Evolutionary conservation across 1,139 yeast genomes (phyloP), one percentile per base, ranked within the genome.

Genomic region (Eremothecium gossypii): DNA sequence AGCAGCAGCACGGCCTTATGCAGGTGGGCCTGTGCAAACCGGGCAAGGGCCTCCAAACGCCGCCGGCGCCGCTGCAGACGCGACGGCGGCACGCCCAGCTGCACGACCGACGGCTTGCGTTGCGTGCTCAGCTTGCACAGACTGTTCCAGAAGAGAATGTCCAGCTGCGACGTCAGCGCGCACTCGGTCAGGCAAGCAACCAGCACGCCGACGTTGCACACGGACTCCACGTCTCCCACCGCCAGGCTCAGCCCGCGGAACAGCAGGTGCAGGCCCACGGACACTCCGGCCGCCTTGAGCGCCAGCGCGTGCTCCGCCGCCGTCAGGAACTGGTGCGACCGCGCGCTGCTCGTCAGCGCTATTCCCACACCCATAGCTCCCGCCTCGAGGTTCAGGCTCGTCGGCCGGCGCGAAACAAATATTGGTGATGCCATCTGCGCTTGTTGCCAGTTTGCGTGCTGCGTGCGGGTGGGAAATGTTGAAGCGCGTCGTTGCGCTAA

Each of bases 341-440:
- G 10, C 11, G 27, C 8, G 6, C 37, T 10, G 4, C 29, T 29
- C n/a, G 9, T 9, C 6, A 34, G 29, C 3, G 37, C 37, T n/a
- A 34, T 34, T 4, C 11, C 14, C 29, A 34, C 6, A 5, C 37
- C 37, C 27, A 9, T 17, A 20, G n/a, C 29, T 8, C 20, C n/a
- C 11, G 6, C n/a, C 14, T 9, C 12, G n/a, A n/a, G 20, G 14
- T 34, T 34, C 28, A 39, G 29, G 9, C 33, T 27, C 11, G 17
- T 27, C n/a, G 41, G 41, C 23, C 38, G 27, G 17, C 37, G 38
- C 11, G 45, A 43, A 23, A 45, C 27, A 36, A 45, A 45, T n/a
- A 45, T 38, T 17, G 47, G 46, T 7, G 46, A 45, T 20, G 42
- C 44, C 47, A 45, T 42, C 29, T 20, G 17, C 17, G 31, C 11